Conservation (phyloP, 306 rosid genomes). For the Glycyrrhiza uralensis region DNA sequence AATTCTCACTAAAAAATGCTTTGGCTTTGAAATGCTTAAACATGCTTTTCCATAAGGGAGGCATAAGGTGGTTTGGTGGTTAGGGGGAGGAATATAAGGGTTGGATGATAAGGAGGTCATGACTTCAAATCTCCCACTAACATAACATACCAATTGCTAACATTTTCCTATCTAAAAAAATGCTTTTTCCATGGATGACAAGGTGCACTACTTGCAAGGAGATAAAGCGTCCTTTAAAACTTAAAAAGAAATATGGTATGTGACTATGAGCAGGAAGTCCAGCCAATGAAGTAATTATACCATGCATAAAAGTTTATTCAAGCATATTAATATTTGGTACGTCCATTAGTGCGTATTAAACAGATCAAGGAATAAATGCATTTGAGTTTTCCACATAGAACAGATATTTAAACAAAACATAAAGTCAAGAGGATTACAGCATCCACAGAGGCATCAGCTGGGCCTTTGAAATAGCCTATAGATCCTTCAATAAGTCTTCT, state of each 20-base stretch:
- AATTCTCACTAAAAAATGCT: neutral
- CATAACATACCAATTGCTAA: too few species aligned
- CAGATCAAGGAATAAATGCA: neutral
- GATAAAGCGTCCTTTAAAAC: neutral
- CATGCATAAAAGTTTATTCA: neutral
- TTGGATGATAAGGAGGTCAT: too few species aligned
- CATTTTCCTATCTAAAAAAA: too few species aligned
- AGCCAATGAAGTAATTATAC: neutral
- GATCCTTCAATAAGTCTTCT: constrained; percentile 39
- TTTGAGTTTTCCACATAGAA: neutral
- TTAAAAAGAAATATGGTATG: neutral
- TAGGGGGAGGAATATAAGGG: too few species aligned
- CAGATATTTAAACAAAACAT: neutral
- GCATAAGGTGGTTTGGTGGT: too few species aligned
- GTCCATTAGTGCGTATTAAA: neutral
- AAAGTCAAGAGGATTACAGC: constrained; percentile 24
- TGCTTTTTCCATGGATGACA: neutral
- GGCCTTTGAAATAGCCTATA: constrained; percentile 29
- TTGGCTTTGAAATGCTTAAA: neutral
- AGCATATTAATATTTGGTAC: neutral
- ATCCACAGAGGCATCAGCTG: constrained; percentile 32
- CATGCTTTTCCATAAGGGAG: too few species aligned
- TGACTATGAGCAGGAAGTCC: neutral
- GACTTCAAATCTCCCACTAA: too few species aligned
- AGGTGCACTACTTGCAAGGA: neutral